Evolutionary conservation across 352 stramenopile species (phyloP), one percentile per base, ranked within the genome.

Genomic region (Phytopythium vexans): DNA sequence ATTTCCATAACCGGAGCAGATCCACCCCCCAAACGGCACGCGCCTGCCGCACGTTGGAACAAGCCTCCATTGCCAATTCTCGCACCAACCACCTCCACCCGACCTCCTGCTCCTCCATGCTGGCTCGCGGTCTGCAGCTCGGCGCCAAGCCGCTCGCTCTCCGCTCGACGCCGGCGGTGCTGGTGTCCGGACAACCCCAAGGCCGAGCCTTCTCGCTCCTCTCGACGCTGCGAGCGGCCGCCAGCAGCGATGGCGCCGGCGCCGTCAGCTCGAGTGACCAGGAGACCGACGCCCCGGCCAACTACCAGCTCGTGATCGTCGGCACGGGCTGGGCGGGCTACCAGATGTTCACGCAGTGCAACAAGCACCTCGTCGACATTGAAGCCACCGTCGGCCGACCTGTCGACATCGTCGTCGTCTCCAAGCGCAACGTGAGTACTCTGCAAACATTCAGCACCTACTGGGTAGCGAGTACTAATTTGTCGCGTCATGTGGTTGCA

Each of bases 271-370:
- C 39, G 10, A 12, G 3, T 10, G 39, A 43, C 10, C 11, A 43
- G 39, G 39, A 12, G 5, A n/a, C n/a, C 11, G 5, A 43, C 39
- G 11, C n/a, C 39, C 11, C 39, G 35, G 62, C 67, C 43, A 86
- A 89, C 63, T 89, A 86, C 62, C 71, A 89, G 61, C 64, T 90
- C 42, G 72, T 88, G 48, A 88, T 90, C 52, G 69, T 92, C 4
- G 82, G 82, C 60, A 88, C 82, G 2, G 82, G 82, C 21, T 92
- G 82, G 82, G 82, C 82, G 6, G 82, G 82, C 27, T 92, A 92
- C 60, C 62, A 88, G 51, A 70, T 92, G 59, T 82, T 88, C 55
- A 79, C 64, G 12, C 68, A 90, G 48, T 88, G 79, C 74, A 82
- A 82, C 60, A 89, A 89, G 57, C 67, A 90, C 62, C 76, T 79